Evolutionary conservation across 1,139 yeast genomes (phyloP).

Genomic region (Taphrina populina): DNA sequence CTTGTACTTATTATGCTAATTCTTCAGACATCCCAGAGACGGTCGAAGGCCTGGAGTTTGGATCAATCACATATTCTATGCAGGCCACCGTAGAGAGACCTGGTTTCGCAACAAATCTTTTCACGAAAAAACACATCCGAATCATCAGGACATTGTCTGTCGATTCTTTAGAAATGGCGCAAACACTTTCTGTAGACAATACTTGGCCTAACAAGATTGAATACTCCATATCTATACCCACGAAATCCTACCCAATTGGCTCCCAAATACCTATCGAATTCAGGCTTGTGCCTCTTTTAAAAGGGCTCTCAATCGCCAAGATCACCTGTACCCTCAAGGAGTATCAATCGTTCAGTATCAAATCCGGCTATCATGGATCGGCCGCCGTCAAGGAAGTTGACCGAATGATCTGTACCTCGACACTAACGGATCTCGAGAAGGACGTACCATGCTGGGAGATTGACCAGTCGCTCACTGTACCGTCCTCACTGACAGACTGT

Average conservation of each 20-base stretch:
- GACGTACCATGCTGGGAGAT: slow-evolving; percentile 72
- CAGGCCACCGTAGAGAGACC: slow-evolving; percentile 84
- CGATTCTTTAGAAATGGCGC: slow-evolving; percentile 83
- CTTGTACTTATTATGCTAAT: not conserved
- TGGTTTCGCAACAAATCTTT: slow-evolving; percentile 63
- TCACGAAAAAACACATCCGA: slow-evolving; percentile 71
- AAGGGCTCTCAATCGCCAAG: slow-evolving; percentile 75
- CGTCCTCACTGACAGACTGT: slow-evolving; percentile 68
- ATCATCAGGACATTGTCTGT: slow-evolving; percentile 86
- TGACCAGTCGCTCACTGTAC: slow-evolving; percentile 59
- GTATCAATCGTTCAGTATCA: slow-evolving; percentile 61
- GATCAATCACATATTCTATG: slow-evolving; percentile 70
- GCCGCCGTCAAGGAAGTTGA: slow-evolving; percentile 40
- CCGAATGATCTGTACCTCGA: slow-evolving; percentile 48
- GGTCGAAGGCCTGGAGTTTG: slow-evolving; percentile 86
- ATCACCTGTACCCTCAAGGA: slow-evolving; percentile 68
- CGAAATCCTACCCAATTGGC: slow-evolving; percentile 89
- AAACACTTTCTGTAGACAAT: slow-evolving; percentile 90
- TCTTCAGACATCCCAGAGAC: slow-evolving; percentile 65
- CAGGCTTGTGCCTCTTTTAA: slow-evolving; percentile 71
- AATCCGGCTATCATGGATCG: slow-evolving; percentile 48
- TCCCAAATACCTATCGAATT: slow-evolving; percentile 69
- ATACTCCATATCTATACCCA: slow-evolving; percentile 80
- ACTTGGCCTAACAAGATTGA: slow-evolving; percentile 96
- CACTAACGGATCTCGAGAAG: slow-evolving; percentile 46